Evolutionary conservation across 2,329 filamentous ascomycete genomes (phyloP).

Genomic region (Pestalotiopsis sp.): DNA sequence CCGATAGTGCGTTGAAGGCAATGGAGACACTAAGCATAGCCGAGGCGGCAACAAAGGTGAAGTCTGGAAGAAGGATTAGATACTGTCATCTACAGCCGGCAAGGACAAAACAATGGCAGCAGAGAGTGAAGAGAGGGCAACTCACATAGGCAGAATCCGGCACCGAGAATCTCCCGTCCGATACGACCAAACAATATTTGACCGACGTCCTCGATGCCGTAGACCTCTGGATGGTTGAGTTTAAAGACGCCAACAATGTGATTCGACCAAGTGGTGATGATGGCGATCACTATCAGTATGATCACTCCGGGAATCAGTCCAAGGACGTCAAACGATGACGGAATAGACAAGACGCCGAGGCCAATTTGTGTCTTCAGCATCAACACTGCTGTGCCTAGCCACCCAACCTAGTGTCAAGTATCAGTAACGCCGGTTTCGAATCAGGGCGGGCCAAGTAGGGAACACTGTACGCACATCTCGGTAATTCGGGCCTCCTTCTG

Average conservation of each 20-base stretch:
- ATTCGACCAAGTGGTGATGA: slow-evolving; percentile 50
- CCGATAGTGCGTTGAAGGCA: slow-evolving; percentile 1
- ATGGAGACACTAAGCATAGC: slow-evolving; percentile 5
- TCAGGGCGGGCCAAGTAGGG: neutral
- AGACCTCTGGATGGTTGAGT: slow-evolving; percentile 49
- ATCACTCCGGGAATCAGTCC: slow-evolving; percentile 53
- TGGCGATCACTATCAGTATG: slow-evolving; percentile 39
- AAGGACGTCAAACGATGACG: slow-evolving; percentile 44
- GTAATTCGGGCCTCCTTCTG: slow-evolving; percentile 32
- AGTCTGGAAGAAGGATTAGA: neutral
- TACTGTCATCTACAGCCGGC: neutral
- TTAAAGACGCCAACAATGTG: slow-evolving; percentile 56
- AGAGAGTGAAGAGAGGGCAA: neutral
- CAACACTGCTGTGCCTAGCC: slow-evolving; percentile 43
- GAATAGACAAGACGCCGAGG: slow-evolving; percentile 52
- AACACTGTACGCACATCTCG: slow-evolving; percentile 17
- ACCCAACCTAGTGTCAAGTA: slow-evolving; percentile 36
- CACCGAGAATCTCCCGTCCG: slow-evolving; percentile 36
- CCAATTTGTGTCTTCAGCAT: slow-evolving; percentile 51
- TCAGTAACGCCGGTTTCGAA: neutral
- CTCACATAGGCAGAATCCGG: neutral
- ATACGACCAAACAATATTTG: slow-evolving; percentile 48
- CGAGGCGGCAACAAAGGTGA: neutral
- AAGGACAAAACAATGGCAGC: no score
- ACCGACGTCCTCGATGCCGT: slow-evolving; percentile 55